These are phyloP conservation scores for Kodamaea derodonti DNA, from an alignment of 1,139 yeast genomes.

Conservation along the genomic window DNA sequence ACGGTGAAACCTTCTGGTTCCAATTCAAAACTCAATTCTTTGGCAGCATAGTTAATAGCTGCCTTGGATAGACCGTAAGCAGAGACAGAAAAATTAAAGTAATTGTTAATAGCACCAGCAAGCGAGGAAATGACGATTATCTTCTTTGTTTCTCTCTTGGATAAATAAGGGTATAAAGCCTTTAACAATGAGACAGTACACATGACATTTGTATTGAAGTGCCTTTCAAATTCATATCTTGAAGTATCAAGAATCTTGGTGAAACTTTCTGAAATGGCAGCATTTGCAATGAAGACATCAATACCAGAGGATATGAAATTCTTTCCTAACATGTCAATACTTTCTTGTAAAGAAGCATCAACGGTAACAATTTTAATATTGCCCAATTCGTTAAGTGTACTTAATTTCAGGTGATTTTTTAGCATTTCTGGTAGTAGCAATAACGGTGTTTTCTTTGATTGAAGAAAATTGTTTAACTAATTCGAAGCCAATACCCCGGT, in stretches of 20 bases:
- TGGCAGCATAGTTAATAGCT: constrained; percentile 21
- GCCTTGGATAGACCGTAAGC: constrained; percentile 30
- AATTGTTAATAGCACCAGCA: constrained; percentile 5
- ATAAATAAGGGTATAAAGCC: constrained; percentile 3
- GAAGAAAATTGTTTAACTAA: constrained; percentile 16
- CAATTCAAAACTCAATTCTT: constrained; percentile 18
- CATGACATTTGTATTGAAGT: constrained; percentile 3
- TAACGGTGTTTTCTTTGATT: constrained; percentile 17
- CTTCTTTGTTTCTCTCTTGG: constrained; percentile 3
- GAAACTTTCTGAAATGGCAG: constrained; percentile 1
- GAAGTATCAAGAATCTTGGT: neutral
- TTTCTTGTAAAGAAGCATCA: constrained; percentile 3
- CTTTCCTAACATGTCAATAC: constrained; percentile 21
- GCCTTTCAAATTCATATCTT: neutral
- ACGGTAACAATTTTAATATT: constrained; percentile 6
- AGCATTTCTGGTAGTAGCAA: constrained; percentile 15
- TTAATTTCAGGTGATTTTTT: constrained; percentile 11
- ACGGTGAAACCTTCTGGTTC: constrained; percentile 19
- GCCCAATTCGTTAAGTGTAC: constrained; percentile 5
- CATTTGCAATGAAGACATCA: constrained; percentile 5
- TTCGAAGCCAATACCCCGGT: constrained; percentile 29
- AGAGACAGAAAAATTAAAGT: constrained; percentile 11
- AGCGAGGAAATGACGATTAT: constrained; percentile 6
- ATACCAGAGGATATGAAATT: constrained; percentile 2
- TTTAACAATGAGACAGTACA: constrained; percentile 4